Percentiles rank a stretch among this genome's conserved stretches.
Evolutionary conservation across 164 flowering plant species (phyloP).

Genomic region (Chimonanthus salicifolius): DNA sequence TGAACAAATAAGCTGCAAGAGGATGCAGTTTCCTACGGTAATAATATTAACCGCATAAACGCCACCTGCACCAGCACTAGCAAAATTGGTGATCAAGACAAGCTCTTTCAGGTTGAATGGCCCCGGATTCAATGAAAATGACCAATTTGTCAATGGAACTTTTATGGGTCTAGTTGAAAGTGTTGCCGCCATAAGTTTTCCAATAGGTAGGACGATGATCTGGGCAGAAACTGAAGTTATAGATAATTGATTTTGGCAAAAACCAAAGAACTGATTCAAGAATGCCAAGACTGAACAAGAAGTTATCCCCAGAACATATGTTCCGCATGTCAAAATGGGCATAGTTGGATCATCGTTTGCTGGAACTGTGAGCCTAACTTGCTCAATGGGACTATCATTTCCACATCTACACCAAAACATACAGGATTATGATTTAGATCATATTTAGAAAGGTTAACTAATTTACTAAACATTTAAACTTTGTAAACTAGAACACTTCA

Average conservation of each 20-base stretch:
- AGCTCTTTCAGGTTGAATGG: slow-evolving; percentile 16
- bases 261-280: slow-evolving; percentile 6
- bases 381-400: slow-evolving; percentile 10
- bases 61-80: slow-evolving; percentile 1
- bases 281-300: slow-evolving; percentile 1
- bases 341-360: slow-evolving; percentile 9
- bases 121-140: slow-evolving; percentile 8
- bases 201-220: slow-evolving; percentile 5
- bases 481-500: too few species aligned
- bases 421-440: too few species aligned
- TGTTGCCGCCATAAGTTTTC: slow-evolving; percentile 5
- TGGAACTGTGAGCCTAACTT: slow-evolving; percentile 9
- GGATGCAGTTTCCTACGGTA: neutral
- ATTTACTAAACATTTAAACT: too few species aligned
- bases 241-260: slow-evolving; percentile 1
- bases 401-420: too few species aligned
- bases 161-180: neutral
- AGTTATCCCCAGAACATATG: slow-evolving; percentile 8
- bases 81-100: slow-evolving; percentile 16
- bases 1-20: slow-evolving; percentile 5
- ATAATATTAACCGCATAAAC: slow-evolving; percentile 8
- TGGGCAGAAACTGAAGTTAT: slow-evolving; percentile 10
- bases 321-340: slow-evolving; percentile 7
- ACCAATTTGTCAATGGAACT: neutral
- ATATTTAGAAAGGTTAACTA: too few species aligned